Percentiles rank a stretch among this genome's conserved stretches.
phyloP scores from a whole-genome alignment of 768 basidiomycete genomes.

The Tylopilus intermedius region DNA sequence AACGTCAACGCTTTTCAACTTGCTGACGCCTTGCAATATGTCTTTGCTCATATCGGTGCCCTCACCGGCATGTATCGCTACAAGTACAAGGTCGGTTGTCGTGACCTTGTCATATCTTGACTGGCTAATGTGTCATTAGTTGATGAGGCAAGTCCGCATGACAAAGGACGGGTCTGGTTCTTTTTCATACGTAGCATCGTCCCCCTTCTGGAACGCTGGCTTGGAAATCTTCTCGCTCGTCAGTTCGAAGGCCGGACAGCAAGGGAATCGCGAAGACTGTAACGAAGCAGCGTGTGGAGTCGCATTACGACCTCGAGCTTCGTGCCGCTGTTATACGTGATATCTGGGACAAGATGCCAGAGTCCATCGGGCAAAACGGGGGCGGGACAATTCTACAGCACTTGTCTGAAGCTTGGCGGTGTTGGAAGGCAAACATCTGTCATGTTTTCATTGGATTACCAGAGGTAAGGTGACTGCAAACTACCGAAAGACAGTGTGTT shows the following conservation, averaged over 20 bases:
- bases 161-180: slow-evolving; percentile 99
- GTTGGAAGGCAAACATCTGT: too few relatives aligned
- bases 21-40: slow-evolving; percentile 96
- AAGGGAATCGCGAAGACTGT: slow-evolving; percentile 95
- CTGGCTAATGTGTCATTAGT: slow-evolving; percentile 36
- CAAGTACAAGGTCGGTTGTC: slow-evolving; percentile 83
- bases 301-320: slow-evolving; percentile 95
- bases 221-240: slow-evolving; percentile 94
- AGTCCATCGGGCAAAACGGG: slow-evolving; percentile 98
- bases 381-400: too few relatives aligned
- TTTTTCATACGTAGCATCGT: slow-evolving; percentile 99
- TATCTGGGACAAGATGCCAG: slow-evolving; percentile 99
- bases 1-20: slow-evolving; percentile 99
- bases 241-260: slow-evolving; percentile 96
- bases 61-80: slow-evolving; percentile 99
- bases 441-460: too few relatives aligned
- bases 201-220: slow-evolving; percentile 94
- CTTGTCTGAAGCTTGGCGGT: too few relatives aligned
- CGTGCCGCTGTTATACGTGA: slow-evolving; percentile 99
- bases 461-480: too few relatives aligned
- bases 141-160: slow-evolving; percentile 99
- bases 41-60: slow-evolving; percentile 95
- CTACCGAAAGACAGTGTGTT: too few relatives aligned
- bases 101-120: not conserved
- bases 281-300: slow-evolving; percentile 98